These are phyloP conservation scores for Hypoxylon sp. DNA, from an alignment of 2,329 filamentous ascomycete genomes.

Conservation along the genomic window DNA sequence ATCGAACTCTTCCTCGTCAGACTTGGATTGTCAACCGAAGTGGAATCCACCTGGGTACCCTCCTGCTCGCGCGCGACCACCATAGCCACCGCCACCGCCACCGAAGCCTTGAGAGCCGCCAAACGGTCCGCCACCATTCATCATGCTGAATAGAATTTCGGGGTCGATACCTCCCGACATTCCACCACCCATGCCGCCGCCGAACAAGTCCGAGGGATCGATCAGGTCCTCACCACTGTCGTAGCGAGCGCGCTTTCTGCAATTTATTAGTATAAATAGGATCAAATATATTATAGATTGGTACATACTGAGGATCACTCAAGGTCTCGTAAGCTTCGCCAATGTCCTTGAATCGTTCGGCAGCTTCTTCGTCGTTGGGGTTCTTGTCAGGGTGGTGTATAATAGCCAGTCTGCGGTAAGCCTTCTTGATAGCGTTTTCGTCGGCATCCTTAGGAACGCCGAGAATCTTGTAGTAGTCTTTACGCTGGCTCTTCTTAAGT, in stretches of 20 bases:
- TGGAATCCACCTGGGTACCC: constrained; percentile 70
- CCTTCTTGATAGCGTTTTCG: constrained; percentile 92
- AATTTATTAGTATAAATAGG: constrained; percentile 56
- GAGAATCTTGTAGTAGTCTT: constrained; percentile 99
- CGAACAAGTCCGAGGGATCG: constrained; percentile 89
- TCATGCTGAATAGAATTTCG: constrained; percentile 87
- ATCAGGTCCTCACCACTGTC: constrained; percentile 94
- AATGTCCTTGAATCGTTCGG: constrained; percentile 96
- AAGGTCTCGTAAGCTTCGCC: constrained; percentile 97
- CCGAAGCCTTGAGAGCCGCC: constrained; percentile 68
- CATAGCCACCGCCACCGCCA: constrained; percentile 59
- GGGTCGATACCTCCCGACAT: constrained; percentile 77
- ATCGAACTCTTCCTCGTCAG: constrained; percentile 55
- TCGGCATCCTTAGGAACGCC: constrained; percentile 87
- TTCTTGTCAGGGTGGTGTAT: constrained; percentile 98
- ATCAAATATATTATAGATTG: background rate
- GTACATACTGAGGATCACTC: constrained; percentile 89
- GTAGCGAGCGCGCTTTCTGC: constrained; percentile 87
- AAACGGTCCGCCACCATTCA: constrained; percentile 75
- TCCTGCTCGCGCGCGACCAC: constrained; percentile 59
- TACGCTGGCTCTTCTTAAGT: constrained; percentile 96
- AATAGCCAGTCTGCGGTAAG: constrained; percentile 95
- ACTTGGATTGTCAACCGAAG: constrained; percentile 65
- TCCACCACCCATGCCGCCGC: constrained; percentile 65
- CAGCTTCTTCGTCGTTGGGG: constrained; percentile 85